Evolutionary conservation across 306 rosid genomes (phyloP).

Genomic region (Quercus agrifolia): DNA sequence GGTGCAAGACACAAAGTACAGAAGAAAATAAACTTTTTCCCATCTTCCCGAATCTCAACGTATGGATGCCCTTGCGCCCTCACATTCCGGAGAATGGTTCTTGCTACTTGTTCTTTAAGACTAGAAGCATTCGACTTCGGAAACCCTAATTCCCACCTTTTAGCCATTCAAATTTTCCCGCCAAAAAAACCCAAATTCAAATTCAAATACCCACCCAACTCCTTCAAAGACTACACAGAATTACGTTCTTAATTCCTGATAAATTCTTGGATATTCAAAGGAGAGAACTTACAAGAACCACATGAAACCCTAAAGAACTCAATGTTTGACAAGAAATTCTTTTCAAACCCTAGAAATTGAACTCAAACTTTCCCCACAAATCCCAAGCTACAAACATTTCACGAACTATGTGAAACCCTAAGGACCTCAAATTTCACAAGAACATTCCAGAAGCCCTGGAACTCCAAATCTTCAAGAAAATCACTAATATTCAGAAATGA

Average conservation of each 20-base stretch:
- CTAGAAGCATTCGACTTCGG: conserved; percentile 34
- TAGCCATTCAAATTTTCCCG: conserved; percentile 51
- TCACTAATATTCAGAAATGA: not conserved
- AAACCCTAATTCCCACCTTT: conserved; percentile 52
- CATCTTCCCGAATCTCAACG: conserved; percentile 78
- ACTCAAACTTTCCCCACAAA: not conserved
- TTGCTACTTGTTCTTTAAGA: conserved; percentile 62
- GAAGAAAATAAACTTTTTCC: conserved; percentile 68
- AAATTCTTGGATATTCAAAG: not conserved
- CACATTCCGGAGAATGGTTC: conserved; percentile 63
- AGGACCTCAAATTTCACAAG: conserved; percentile 7
- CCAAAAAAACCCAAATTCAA: conserved; percentile 18
- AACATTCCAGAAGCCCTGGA: conserved; percentile 15
- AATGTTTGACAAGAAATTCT: conserved; percentile 7
- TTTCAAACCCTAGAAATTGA: conserved; percentile 20
- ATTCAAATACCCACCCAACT: not conserved
- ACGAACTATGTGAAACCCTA: conserved; percentile 31
- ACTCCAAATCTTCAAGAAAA: not conserved
- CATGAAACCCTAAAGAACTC: not conserved
- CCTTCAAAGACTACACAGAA: conserved; percentile 1
- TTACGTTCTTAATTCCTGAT: not conserved
- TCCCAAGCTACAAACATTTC: conserved; percentile 13
- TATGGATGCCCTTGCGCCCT: conserved; percentile 84
- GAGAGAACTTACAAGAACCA: conserved; percentile 21
- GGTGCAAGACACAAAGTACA: conserved; percentile 78